Conservation (phyloP, 2,329 filamentous ascomycete genomes). For the Pyricularia grisea region DNA sequence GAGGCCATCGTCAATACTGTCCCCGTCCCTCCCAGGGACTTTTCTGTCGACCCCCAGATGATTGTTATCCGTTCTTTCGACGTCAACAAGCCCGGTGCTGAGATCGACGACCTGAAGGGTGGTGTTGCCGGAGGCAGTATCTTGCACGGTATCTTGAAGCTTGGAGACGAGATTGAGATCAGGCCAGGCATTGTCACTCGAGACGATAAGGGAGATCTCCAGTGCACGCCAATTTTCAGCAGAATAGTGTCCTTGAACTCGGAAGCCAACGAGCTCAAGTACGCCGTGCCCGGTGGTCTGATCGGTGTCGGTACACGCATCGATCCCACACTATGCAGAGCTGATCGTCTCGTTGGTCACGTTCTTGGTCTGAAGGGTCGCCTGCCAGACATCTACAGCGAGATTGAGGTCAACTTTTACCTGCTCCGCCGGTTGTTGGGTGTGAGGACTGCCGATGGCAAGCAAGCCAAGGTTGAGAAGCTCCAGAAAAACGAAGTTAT, state of each 20-base stretch:
- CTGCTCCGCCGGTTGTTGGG: conserved; percentile 86
- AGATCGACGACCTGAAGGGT: conserved; percentile 97
- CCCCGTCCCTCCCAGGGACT: conserved; percentile 83
- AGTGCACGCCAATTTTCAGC: conserved; percentile 96
- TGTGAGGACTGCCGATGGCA: conserved; percentile 96
- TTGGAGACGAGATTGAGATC: conserved; percentile 97
- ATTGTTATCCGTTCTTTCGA: conserved; percentile 99
- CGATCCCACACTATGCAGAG: conserved; percentile 95
- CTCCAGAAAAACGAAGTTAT: conserved; percentile 97
- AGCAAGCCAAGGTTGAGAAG: conserved; percentile 99
- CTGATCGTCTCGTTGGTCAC: conserved; percentile 96
- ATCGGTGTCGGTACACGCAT: conserved; percentile 98
- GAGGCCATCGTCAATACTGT: conserved; percentile 94
- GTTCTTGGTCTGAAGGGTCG: conserved; percentile 90
- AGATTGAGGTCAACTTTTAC: conserved; percentile 99
- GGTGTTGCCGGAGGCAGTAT: conserved; percentile 97
- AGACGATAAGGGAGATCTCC: conserved; percentile 85
- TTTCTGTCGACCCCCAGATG: conserved; percentile 89
- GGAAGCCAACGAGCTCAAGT: conserved; percentile 97
- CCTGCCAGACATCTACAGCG: conserved; percentile 93
- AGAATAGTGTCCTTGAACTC: conserved; percentile 92
- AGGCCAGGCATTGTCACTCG: conserved; percentile 96
- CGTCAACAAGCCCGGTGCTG: conserved; percentile 98
- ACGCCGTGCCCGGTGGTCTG: conserved; percentile 91
- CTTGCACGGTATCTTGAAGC: conserved; percentile 90